phyloP scores from a whole-genome alignment of 1,139 yeast genomes.

The Eremothecium sinecaudum region DNA sequence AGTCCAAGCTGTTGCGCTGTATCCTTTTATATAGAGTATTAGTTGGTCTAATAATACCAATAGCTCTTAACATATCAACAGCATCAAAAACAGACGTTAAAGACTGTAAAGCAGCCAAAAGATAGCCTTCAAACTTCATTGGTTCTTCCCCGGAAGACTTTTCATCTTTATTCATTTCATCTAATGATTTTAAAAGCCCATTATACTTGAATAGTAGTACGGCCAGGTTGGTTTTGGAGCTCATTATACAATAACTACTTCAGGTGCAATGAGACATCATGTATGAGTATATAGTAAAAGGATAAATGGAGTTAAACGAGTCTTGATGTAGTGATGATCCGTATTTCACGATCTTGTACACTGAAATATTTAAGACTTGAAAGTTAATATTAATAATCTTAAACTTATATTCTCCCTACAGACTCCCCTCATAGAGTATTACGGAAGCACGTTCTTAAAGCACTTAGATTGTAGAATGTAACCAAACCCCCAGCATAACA shows the following conservation, averaged over 20 bases:
- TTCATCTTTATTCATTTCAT: slow-evolving; percentile 1
- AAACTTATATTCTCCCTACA: no score
- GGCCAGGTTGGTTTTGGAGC: no score
- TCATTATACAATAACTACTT: no score
- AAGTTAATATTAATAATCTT: no score
- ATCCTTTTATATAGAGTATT: slow-evolving; percentile 19
- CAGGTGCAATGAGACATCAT: neutral
- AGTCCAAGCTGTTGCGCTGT: slow-evolving; percentile 22
- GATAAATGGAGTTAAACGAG: no score
- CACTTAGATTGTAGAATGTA: no score
- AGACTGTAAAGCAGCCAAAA: slow-evolving; percentile 17
- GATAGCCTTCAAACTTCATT: slow-evolving; percentile 11
- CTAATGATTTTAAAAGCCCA: neutral
- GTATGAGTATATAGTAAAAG: neutral
- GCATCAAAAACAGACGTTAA: slow-evolving; percentile 22
- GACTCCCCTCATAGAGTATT: no score
- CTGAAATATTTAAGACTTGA: no score
- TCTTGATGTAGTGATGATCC: no score
- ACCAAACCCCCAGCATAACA: no score
- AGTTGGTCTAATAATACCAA: slow-evolving; percentile 21
- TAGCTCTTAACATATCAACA: slow-evolving; percentile 20
- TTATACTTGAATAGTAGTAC: neutral
- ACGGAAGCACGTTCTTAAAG: no score
- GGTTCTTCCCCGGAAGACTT: neutral
- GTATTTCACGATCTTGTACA: no score